Conservation (phyloP, 208 protist species). For the Leishmania tarentolae region DNA sequence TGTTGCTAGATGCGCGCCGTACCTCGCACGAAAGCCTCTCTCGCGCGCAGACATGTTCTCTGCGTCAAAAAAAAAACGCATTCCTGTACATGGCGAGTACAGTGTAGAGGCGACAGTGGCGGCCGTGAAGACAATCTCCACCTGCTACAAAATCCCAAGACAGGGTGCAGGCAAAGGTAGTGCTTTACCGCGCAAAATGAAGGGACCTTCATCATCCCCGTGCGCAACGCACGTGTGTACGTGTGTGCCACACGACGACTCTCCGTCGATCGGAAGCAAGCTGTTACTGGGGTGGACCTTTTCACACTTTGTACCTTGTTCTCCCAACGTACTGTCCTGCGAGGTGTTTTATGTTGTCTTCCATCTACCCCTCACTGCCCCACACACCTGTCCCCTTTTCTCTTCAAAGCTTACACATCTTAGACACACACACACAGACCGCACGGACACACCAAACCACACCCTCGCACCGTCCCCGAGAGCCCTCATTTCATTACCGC, state of each 20-base stretch:
- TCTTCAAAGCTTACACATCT: background rate
- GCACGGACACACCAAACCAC: constrained; percentile 2
- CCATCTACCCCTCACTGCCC: background rate
- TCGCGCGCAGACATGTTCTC: constrained; percentile 38
- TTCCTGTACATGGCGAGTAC: constrained; percentile 39
- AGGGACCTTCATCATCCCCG: constrained; percentile 2
- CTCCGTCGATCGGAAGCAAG: background rate
- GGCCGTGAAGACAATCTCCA: constrained; percentile 37
- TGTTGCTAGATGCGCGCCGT: constrained; percentile 37
- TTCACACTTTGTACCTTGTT: background rate
- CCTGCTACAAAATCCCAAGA: constrained; percentile 34
- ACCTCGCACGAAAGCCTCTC: constrained; percentile 44
- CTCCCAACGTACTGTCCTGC: background rate
- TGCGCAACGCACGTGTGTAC: background rate
- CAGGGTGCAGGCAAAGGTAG: constrained; percentile 39
- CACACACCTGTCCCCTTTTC: background rate
- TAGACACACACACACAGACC: background rate
- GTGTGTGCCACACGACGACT: background rate
- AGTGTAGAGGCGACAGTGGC: constrained; percentile 50
- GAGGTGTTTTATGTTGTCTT: background rate
- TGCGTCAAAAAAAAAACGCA: constrained; percentile 44
- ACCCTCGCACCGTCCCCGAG: background rate
- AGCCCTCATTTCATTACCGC: background rate
- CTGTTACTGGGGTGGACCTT: background rate
- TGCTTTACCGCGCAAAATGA: constrained; percentile 35